These are phyloP conservation scores for Penicillium sp. DNA, from an alignment of 2,329 filamentous ascomycete species.

Conservation along the genomic window DNA sequence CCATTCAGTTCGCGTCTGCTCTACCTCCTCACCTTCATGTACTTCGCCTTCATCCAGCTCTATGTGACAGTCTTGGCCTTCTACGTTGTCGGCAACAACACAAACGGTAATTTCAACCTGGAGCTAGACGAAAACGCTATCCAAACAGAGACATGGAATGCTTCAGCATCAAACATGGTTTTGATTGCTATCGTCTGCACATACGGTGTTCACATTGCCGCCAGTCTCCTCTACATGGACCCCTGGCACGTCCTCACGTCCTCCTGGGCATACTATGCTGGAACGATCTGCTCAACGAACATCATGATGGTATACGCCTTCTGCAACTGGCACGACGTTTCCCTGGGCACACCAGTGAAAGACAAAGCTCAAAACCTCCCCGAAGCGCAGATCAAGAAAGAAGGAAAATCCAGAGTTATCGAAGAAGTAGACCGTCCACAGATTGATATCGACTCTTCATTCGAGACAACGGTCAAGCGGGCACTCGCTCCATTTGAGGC, in stretches of 20 bases:
- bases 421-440: slow-evolving; percentile 94
- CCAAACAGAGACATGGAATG: slow-evolving; percentile 50
- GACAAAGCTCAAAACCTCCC: slow-evolving; percentile 89
- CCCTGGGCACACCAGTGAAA: slow-evolving; percentile 97
- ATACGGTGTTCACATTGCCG: slow-evolving; percentile 91
- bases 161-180: slow-evolving; percentile 76
- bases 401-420: slow-evolving; percentile 79
- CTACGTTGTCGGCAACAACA: slow-evolving; percentile 77
- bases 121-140: slow-evolving; percentile 48
- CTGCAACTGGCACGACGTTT: slow-evolving; percentile 99
- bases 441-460: slow-evolving; percentile 93
- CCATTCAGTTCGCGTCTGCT: slow-evolving; percentile 67
- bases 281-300: slow-evolving; percentile 96
- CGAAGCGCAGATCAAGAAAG: slow-evolving; percentile 81
- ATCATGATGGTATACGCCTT: slow-evolving; percentile 98
- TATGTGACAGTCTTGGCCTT: slow-evolving; percentile 34
- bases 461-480: slow-evolving; percentile 90
- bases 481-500: slow-evolving; percentile 79
- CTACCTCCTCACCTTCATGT: slow-evolving; percentile 82
- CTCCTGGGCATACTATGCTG: slow-evolving; percentile 83
- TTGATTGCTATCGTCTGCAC: slow-evolving; percentile 86
- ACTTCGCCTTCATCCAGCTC: slow-evolving; percentile 79
- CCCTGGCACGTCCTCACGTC: slow-evolving; percentile 99
- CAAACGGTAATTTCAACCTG: slow-evolving; percentile 67
- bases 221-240: slow-evolving; percentile 93